Evolutionary conservation across 2,329 filamentous ascomycete genomes (phyloP).

Genomic region (Sphaerulina musiva): DNA sequence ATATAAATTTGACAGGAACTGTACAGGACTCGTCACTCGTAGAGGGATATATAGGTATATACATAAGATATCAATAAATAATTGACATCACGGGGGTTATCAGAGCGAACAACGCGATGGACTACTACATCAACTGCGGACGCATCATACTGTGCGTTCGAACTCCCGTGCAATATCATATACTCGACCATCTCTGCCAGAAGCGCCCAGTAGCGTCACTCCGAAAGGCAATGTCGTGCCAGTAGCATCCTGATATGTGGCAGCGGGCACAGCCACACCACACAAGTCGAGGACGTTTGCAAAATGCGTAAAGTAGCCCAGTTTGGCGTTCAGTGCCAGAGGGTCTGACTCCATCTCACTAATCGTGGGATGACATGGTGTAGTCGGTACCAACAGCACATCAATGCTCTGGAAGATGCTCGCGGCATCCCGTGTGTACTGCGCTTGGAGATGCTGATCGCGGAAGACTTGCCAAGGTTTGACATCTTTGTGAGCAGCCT

Average conservation of each 20-base stretch:
- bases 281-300: slow-evolving; percentile 56
- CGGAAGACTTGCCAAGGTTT: slow-evolving; percentile 45
- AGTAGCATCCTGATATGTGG: slow-evolving; percentile 31
- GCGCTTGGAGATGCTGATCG: slow-evolving; percentile 43
- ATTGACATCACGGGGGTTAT: background rate
- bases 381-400: slow-evolving; percentile 51
- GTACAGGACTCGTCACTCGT: no score
- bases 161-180: slow-evolving; percentile 37
- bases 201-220: slow-evolving; percentile 37
- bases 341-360: slow-evolving; percentile 48
- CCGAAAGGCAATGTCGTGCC: slow-evolving; percentile 36
- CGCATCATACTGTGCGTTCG: slow-evolving; percentile 19
- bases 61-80: no score
- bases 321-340: slow-evolving; percentile 47
- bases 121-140: background rate
- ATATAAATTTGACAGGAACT: no score
- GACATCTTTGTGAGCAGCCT: slow-evolving; percentile 35
- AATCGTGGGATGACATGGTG: slow-evolving; percentile 44
- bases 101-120: background rate
- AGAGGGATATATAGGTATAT: no score
- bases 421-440: slow-evolving; percentile 41
- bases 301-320: slow-evolving; percentile 55
- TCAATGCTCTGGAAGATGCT: slow-evolving; percentile 40
- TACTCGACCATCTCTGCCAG: slow-evolving; percentile 36
- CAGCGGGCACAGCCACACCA: slow-evolving; percentile 50